Base-by-base conservation (phyloP, 331 rosid genomes). In the Acacia pycnantha region DNA sequence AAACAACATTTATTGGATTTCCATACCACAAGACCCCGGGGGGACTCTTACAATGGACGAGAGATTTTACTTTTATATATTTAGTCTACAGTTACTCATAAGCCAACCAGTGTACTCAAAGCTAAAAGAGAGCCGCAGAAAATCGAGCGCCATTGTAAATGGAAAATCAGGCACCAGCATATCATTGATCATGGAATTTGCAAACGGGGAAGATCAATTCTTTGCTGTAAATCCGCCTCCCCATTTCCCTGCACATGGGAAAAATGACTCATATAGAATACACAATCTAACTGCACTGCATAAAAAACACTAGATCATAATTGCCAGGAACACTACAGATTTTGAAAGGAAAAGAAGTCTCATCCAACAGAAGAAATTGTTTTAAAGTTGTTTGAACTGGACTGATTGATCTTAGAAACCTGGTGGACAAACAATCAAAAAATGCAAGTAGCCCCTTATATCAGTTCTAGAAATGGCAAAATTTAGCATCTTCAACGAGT, bases 161-260 rank as follows among this genome's bases (percentile, higher is more conserved):
- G 78, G 78, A 86, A 82, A 76, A 70, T 54, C 73, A 26, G 51
- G 24, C 21, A 67, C n/a, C 41, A 48, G 64, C 26, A 69, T 73
- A 64, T 5, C 37, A 69, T 27, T 46, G 67, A 35, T 64, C 82
- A 79, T 10, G 70, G 58, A 21, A 4, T 41, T 65, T 78, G 77
- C 71, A 40, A 53, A n/a, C 66, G 50, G 37, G 74, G 83, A 81
- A 77, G 71, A 85, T 43, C 74, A 71, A 53, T 66, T 72, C 51
- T 27, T 76, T 67, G 81, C 47, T 77, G 77, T 43, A 21, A 78
- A 64, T 65, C 24, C 56, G 78, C 79, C 67, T 82, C 82, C 40
- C 70, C 47, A 58, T 68, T 29, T 74, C 40, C 73, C 76, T 72
- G 3, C 80, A 73, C 35, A 68, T 14, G 41, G 61, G 47, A 9